phyloP scores from a whole-genome alignment of 164 flowering plant genomes.

The Macadamia tetraphylla region DNA sequence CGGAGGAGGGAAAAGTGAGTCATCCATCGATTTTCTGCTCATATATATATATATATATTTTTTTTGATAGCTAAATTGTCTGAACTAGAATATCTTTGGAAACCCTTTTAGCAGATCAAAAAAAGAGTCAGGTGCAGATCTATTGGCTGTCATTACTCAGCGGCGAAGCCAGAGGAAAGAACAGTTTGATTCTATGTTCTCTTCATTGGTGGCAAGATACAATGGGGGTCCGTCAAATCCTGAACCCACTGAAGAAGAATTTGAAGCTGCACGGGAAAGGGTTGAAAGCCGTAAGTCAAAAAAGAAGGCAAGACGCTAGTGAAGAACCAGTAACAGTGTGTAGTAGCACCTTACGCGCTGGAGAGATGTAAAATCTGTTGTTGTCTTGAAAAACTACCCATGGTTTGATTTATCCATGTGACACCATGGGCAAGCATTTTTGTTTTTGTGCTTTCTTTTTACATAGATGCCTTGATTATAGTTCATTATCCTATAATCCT shows the following conservation, averaged over 20 bases:
- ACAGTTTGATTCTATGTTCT: slow-evolving; percentile 70
- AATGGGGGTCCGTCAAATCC: slow-evolving; percentile 32
- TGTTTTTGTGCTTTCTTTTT: too few relatives aligned
- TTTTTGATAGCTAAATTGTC: background rate
- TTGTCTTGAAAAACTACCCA: background rate
- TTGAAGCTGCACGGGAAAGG: slow-evolving; percentile 72
- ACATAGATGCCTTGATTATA: too few relatives aligned
- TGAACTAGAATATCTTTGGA: background rate
- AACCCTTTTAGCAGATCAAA: slow-evolving; percentile 38
- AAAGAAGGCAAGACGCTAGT: slow-evolving; percentile 36
- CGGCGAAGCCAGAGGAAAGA: slow-evolving; percentile 71
- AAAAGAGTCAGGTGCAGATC: slow-evolving; percentile 49
- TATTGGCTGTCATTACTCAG: slow-evolving; percentile 71
- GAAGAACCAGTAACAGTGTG: background rate
- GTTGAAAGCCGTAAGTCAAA: slow-evolving; percentile 44
- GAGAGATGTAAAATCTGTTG: background rate
- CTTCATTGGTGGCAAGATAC: slow-evolving; percentile 59
- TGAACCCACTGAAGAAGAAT: slow-evolving; percentile 91
- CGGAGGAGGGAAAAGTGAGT: slow-evolving; percentile 48
- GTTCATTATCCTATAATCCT: too few relatives aligned
- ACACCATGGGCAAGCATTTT: background rate
- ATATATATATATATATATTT: background rate
- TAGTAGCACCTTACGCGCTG: background rate
- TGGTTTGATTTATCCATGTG: background rate
- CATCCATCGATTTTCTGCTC: too few relatives aligned